phyloP scores from a whole-genome alignment of 495 filamentous ascomycete species.

The Thermochaetoides thermophila region DNA sequence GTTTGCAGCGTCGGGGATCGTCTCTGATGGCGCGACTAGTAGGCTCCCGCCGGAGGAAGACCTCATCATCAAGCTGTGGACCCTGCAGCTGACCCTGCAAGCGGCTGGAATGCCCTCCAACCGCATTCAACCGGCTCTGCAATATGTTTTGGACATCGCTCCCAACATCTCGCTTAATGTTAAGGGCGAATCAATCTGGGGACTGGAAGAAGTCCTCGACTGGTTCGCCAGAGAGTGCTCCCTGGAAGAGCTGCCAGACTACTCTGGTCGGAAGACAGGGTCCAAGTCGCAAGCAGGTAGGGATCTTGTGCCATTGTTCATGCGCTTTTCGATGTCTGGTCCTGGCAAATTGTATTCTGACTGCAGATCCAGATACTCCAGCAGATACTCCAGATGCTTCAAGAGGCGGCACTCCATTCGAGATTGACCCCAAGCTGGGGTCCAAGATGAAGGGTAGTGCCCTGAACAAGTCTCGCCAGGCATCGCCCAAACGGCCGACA shows the following conservation, averaged over 20 bases:
- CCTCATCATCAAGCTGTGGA: conserved; percentile 64
- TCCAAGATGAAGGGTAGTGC: conserved; percentile 20
- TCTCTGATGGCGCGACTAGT: conserved; percentile 22
- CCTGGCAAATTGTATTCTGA: conserved; percentile 1
- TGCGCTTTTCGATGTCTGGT: neutral
- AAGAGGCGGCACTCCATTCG: conserved; percentile 32
- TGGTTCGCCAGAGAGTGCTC: conserved; percentile 66
- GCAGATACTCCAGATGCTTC: conserved; percentile 31
- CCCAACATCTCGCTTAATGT: conserved; percentile 32
- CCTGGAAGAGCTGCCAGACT: conserved; percentile 53
- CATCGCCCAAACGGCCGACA: conserved; percentile 21
- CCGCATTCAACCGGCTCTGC: conserved; percentile 47
- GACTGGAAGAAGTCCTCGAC: conserved; percentile 71
- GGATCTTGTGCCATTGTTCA: neutral
- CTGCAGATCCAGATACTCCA: conserved; percentile 25
- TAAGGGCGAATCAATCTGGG: conserved; percentile 58
- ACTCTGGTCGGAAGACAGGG: conserved; percentile 32
- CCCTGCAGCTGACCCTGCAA: conserved; percentile 51
- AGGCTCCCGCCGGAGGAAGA: conserved; percentile 52
- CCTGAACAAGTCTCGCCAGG: conserved; percentile 9
- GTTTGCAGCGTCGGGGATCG: conserved; percentile 30
- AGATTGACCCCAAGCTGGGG: conserved; percentile 15
- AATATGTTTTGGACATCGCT: conserved; percentile 45
- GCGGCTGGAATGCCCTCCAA: conserved; percentile 50
- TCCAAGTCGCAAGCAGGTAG: conserved; percentile 22